phyloP scores from a whole-genome alignment of 1,139 yeast genomes.

The Pichia sp. region DNA sequence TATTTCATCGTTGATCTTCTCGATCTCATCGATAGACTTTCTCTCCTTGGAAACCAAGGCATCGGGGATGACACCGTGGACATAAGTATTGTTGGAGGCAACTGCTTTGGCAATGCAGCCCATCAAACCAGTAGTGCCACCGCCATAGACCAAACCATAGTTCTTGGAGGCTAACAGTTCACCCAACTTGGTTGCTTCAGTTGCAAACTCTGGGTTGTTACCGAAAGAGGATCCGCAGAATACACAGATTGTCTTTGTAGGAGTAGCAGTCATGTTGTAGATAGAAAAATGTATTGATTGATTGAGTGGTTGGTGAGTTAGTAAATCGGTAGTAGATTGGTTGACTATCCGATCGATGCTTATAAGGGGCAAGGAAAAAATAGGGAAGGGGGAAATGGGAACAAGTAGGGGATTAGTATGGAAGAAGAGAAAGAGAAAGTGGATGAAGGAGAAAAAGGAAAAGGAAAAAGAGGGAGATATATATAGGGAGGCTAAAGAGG shows the following conservation, averaged over 20 bases:
- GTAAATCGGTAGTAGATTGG: not conserved
- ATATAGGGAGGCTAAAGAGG: not conserved
- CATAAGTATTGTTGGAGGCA: conserved; percentile 64
- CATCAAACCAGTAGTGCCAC: conserved; percentile 87
- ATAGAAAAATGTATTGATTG: not conserved
- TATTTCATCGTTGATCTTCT: conserved; percentile 44
- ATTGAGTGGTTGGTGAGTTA: not conserved
- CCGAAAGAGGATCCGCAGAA: conserved; percentile 87
- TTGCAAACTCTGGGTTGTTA: conserved; percentile 45
- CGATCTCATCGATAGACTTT: conserved; percentile 43
- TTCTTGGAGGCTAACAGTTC: conserved; percentile 49
- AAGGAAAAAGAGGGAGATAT: not conserved
- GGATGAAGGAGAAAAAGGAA: not conserved
- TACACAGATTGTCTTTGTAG: conserved; percentile 61
- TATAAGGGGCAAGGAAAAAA: not conserved
- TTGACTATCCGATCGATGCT: not conserved
- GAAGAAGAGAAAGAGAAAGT: not conserved
- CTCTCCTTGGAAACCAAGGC: conserved; percentile 78
- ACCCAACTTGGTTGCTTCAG: conserved; percentile 59
- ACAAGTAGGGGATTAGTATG: not conserved
- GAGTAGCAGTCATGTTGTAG: conserved; percentile 16
- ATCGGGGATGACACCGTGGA: conserved; percentile 82
- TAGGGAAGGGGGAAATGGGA: not conserved
- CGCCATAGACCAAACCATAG: conserved; percentile 87
- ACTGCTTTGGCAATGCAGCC: conserved; percentile 78